Evolutionary conservation across 2,329 filamentous ascomycete species (phyloP).

Genomic region (Xylaria arbuscula): DNA sequence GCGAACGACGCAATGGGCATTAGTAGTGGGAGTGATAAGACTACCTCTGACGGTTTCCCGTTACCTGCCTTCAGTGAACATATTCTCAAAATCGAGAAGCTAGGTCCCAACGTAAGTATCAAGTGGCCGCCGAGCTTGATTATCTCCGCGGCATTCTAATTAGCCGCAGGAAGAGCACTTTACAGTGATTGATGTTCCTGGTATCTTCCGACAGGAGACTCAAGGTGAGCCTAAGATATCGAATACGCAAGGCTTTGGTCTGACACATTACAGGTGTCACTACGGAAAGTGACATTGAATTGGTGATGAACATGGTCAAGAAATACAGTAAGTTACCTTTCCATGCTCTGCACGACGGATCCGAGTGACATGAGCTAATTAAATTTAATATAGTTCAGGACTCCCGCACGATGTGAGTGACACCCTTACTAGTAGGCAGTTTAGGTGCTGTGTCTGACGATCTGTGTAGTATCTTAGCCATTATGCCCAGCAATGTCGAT

Average conservation of each 20-base stretch:
- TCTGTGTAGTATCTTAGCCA: conserved; percentile 46
- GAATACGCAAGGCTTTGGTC: background rate
- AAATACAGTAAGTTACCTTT: conserved; percentile 52
- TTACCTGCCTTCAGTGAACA: conserved; percentile 59
- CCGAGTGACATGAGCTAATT: background rate
- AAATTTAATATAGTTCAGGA: conserved; percentile 51
- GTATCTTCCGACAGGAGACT: conserved; percentile 59
- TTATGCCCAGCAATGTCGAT: conserved; percentile 54
- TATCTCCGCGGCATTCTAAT: conserved; percentile 8
- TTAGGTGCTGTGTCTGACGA: background rate
- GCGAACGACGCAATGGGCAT: conserved; percentile 61
- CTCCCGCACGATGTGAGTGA: conserved; percentile 57
- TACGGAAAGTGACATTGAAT: conserved; percentile 56
- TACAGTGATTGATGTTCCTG: conserved; percentile 66
- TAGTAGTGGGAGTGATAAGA: conserved; percentile 38
- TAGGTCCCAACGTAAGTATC: conserved; percentile 54
- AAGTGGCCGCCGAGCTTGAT: background rate
- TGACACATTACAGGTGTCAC: conserved; percentile 52
- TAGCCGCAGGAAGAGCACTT: conserved; percentile 56
- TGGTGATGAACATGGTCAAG: conserved; percentile 61
- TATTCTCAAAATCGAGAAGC: conserved; percentile 58
- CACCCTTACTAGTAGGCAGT: background rate
- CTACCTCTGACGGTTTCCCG: conserved; percentile 8
- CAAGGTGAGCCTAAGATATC: conserved; percentile 43
- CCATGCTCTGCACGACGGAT: background rate